A percentile compares a stretch with the other conserved stretches of the same genome.
Evolutionary conservation across 1,284 basidiomycete species (phyloP).

Genomic region (Limonomyces culmigenus): DNA sequence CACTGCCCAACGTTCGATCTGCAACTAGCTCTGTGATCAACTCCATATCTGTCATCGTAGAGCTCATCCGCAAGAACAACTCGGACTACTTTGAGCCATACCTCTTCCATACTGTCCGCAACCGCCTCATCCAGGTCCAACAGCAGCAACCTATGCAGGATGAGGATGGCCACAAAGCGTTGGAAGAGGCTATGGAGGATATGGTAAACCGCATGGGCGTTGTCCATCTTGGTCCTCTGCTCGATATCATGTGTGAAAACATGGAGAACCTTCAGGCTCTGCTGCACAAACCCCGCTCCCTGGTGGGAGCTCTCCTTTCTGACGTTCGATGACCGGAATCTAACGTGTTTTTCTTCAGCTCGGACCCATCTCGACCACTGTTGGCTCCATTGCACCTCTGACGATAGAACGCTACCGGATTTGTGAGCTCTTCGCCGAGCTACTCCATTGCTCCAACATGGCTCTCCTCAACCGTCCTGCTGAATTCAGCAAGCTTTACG

Average conservation of each 20-base stretch:
- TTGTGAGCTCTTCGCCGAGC: slow-evolving; percentile 92
- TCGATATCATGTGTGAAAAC: slow-evolving; percentile 63
- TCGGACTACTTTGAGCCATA: slow-evolving; percentile 98
- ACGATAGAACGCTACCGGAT: slow-evolving; percentile 96
- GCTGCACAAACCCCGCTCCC: slow-evolving; percentile 56
- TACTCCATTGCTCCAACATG: slow-evolving; percentile 98
- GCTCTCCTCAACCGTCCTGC: slow-evolving; percentile 74
- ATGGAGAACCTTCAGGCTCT: slow-evolving; percentile 61
- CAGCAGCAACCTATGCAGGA: slow-evolving; percentile 37
- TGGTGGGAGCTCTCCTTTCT: slow-evolving; percentile 29
- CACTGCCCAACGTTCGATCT: slow-evolving; percentile 48
- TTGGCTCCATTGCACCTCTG: slow-evolving; percentile 60
- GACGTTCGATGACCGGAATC: slow-evolving; percentile 6
- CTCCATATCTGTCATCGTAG: slow-evolving; percentile 83
- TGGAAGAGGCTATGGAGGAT: slow-evolving; percentile 74
- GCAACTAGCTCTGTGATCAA: slow-evolving; percentile 81
- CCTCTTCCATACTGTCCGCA: slow-evolving; percentile 89
- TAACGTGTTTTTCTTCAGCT: slow-evolving; percentile 20
- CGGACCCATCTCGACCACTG: slow-evolving; percentile 52
- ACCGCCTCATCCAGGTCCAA: slow-evolving; percentile 77
- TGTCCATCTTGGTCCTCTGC: slow-evolving; percentile 78
- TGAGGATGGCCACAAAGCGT: slow-evolving; percentile 47
- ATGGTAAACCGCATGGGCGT: slow-evolving; percentile 87
- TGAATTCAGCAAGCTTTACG: slow-evolving; percentile 60
- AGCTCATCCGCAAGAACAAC: slow-evolving; percentile 97